Evolutionary conservation across 2,329 filamentous ascomycete genomes (phyloP).

Genomic region (Scleromitrula shiraiana): DNA sequence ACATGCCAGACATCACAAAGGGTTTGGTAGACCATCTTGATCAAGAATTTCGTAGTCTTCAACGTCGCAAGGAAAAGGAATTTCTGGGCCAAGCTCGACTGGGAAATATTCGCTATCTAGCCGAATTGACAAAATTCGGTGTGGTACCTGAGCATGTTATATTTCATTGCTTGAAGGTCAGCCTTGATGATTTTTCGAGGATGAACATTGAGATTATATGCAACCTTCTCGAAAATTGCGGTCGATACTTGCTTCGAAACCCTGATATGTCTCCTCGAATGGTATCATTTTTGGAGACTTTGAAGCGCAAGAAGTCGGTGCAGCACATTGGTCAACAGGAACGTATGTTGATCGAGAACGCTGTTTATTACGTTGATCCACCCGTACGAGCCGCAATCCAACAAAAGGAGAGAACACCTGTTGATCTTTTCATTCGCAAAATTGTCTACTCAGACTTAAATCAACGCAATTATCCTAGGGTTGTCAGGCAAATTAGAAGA

Average conservation of each 20-base stretch:
- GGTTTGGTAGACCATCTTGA: slow-evolving; percentile 87
- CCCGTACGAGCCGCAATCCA: slow-evolving; percentile 89
- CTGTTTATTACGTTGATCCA: slow-evolving; percentile 94
- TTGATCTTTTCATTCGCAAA: slow-evolving; percentile 88
- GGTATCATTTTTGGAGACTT: slow-evolving; percentile 85
- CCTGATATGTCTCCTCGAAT: slow-evolving; percentile 89
- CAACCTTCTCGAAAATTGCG: slow-evolving; percentile 92
- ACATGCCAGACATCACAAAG: slow-evolving; percentile 91
- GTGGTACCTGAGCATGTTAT: slow-evolving; percentile 98
- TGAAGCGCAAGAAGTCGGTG: slow-evolving; percentile 91
- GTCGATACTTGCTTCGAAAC: slow-evolving; percentile 85
- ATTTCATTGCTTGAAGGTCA: slow-evolving; percentile 97
- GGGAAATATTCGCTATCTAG: slow-evolving; percentile 93
- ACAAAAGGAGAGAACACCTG: slow-evolving; percentile 90
- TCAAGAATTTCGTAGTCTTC: slow-evolving; percentile 91
- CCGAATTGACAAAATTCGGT: slow-evolving; percentile 95
- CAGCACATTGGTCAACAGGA: slow-evolving; percentile 94
- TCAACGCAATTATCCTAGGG: slow-evolving; percentile 87
- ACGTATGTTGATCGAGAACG: slow-evolving; percentile 97
- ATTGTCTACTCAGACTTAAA: slow-evolving; percentile 90
- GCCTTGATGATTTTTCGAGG: slow-evolving; percentile 91
- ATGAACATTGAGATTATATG: slow-evolving; percentile 99
- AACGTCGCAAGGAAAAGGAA: slow-evolving; percentile 95
- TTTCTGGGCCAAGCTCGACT: slow-evolving; percentile 90
- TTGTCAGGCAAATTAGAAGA: slow-evolving; percentile 87